Conservation (phyloP, 2,329 filamentous ascomycete species). For the Alternaria ethzedia region DNA sequence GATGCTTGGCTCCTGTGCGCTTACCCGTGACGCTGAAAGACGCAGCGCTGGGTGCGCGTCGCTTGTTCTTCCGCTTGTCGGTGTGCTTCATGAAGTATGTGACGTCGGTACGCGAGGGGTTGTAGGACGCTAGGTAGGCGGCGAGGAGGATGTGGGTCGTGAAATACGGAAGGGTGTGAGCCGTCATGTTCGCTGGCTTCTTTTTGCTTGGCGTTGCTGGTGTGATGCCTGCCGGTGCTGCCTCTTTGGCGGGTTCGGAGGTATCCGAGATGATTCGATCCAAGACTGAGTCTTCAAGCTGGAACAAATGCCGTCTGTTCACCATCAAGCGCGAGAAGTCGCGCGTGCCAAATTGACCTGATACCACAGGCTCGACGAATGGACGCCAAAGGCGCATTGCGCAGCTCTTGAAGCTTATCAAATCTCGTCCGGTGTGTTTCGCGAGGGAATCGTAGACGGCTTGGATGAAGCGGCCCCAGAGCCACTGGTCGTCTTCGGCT, state of each 20-base stretch:
- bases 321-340: slow-evolving; percentile 87
- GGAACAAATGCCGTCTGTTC: slow-evolving; percentile 70
- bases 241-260: neutral
- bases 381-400: slow-evolving; percentile 81
- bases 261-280: slow-evolving; percentile 60
- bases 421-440: slow-evolving; percentile 78
- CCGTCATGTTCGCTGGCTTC: slow-evolving; percentile 28
- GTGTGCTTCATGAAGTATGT: slow-evolving; percentile 77
- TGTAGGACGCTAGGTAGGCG: slow-evolving; percentile 83
- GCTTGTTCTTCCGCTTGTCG: slow-evolving; percentile 55
- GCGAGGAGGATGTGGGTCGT: slow-evolving; percentile 76
- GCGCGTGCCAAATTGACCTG: slow-evolving; percentile 74
- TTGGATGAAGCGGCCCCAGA: slow-evolving; percentile 81
- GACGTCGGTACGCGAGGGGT: slow-evolving; percentile 74
- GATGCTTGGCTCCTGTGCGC: slow-evolving; percentile 57
- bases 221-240: neutral
- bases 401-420: slow-evolving; percentile 73
- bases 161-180: slow-evolving; percentile 68
- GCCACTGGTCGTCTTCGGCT: slow-evolving; percentile 67
- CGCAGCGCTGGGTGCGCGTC: slow-evolving; percentile 41
- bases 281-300: slow-evolving; percentile 73
- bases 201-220: slow-evolving; percentile 20
- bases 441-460: slow-evolving; percentile 88
- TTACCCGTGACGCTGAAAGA: slow-evolving; percentile 16
- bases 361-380: slow-evolving; percentile 79